Evolutionary conservation across 352 stramenopile species (phyloP), one percentile per base, ranked within the genome.

Genomic region (Thraustotheca clavata): DNA sequence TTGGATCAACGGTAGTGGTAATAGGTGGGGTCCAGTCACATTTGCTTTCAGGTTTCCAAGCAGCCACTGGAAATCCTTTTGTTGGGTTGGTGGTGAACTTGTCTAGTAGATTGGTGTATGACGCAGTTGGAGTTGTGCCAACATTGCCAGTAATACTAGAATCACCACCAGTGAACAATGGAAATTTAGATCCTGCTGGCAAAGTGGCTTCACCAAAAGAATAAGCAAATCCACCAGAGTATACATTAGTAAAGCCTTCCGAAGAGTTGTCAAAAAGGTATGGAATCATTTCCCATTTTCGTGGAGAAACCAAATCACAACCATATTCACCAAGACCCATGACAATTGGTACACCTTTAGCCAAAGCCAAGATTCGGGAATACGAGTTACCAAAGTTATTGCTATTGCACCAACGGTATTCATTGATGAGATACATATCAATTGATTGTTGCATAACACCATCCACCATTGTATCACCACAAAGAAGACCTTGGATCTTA

Each of bases 371-470:
- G 52, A 91, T 85, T 16, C 73, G 79, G 54, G 86, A 70, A 71
- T 91, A 94, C 2, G 82, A 79, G 55, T 86, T 72, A 0, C 71
- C 73, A 34, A 88, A 94, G 11, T 76, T 85, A 36, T 73, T 87
- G 33, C 75, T 74, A 7, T 77, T 71, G 52, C 85, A 94, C 81
- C 82, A 94, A 67, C 85, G 85, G 67, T 94, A 94, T 67, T 92
- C 83, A 69, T 94, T 94, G 67, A 94, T 89, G 32, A 94, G 62
- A 63, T 90, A 93, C 29, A 94, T 92, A 66, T 94, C 85, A 43
- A 94, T 91, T 71, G 80, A 91, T 63, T 87, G 76, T 41, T 73
- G 16, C 81, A 89, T 92, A 69, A 88, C 71, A 16, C 85, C 85
- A 52, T 94, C 72, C 35, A 75, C 80, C 76, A 93, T 88, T 57